These are phyloP conservation scores for Nakazawaea anatomiae DNA, from an alignment of 805 yeast species.

Conservation along the genomic window DNA sequence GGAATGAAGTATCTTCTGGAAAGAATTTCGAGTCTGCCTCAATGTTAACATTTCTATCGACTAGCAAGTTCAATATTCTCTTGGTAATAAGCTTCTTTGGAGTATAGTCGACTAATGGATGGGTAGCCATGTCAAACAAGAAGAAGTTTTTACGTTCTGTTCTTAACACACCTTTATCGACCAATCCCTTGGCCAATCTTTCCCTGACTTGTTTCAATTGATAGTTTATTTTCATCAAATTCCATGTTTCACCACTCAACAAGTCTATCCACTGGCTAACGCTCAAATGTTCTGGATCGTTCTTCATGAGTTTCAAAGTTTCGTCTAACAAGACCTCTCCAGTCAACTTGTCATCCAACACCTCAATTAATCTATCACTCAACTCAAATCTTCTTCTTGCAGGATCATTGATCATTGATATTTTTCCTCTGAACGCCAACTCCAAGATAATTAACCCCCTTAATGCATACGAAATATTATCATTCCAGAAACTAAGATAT, in stretches of 20 bases:
- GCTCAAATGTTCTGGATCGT: constrained; percentile 69
- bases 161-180: constrained; percentile 92
- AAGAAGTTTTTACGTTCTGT: constrained; percentile 94
- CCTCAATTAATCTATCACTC: constrained; percentile 82
- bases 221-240: constrained; percentile 85
- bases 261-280: constrained; percentile 92
- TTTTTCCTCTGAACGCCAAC: constrained; percentile 85
- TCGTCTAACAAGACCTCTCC: constrained; percentile 96
- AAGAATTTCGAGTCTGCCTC: constrained; percentile 55
- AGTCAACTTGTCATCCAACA: constrained; percentile 77
- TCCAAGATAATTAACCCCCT: constrained; percentile 93
- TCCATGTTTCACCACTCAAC: constrained; percentile 96
- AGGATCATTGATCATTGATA: constrained; percentile 86
- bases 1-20: constrained; percentile 62
- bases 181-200: constrained; percentile 91
- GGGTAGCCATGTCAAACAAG: constrained; percentile 97
- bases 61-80: constrained; percentile 64
- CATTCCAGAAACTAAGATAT: constrained; percentile 95
- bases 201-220: constrained; percentile 97
- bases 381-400: constrained; percentile 85
- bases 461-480: constrained; percentile 90
- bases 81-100: constrained; percentile 78
- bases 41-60: constrained; percentile 62
- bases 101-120: constrained; percentile 83
- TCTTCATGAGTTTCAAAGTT: constrained; percentile 83